Conservation (phyloP, 768 basidiomycete genomes). For the Xanthoconium purpureum region DNA sequence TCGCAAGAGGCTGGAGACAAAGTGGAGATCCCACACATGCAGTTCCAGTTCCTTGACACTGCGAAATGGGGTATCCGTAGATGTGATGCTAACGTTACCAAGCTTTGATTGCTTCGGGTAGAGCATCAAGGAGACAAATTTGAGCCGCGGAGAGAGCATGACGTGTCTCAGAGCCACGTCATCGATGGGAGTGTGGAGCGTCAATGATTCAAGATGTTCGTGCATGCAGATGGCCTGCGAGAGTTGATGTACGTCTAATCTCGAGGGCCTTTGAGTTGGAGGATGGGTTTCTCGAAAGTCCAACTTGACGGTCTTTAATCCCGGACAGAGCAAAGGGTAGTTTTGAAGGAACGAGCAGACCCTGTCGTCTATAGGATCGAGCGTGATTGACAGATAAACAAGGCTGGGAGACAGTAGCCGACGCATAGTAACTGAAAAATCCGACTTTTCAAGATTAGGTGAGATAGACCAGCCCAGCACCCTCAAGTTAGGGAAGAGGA, state of each 20-base stretch:
- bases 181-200: background rate
- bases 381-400: background rate
- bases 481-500: background rate
- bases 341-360: background rate
- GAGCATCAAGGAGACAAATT: background rate
- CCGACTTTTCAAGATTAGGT: background rate
- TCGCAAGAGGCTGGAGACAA: background rate
- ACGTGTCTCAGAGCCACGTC: background rate
- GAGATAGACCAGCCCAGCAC: background rate
- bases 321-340: background rate
- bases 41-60: background rate
- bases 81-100: background rate
- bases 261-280: background rate
- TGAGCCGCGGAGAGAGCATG: background rate
- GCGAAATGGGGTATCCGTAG: background rate
- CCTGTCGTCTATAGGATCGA: background rate
- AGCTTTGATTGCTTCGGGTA: background rate
- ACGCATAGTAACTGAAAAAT: background rate
- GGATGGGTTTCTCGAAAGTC: background rate
- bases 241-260: background rate
- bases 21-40: background rate
- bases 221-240: background rate
- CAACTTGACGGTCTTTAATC: background rate
- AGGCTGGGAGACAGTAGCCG: background rate
- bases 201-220: background rate